Evolutionary conservation across 2,329 filamentous ascomycete species (phyloP).

Genomic region (Rasamsonia emersonii): DNA sequence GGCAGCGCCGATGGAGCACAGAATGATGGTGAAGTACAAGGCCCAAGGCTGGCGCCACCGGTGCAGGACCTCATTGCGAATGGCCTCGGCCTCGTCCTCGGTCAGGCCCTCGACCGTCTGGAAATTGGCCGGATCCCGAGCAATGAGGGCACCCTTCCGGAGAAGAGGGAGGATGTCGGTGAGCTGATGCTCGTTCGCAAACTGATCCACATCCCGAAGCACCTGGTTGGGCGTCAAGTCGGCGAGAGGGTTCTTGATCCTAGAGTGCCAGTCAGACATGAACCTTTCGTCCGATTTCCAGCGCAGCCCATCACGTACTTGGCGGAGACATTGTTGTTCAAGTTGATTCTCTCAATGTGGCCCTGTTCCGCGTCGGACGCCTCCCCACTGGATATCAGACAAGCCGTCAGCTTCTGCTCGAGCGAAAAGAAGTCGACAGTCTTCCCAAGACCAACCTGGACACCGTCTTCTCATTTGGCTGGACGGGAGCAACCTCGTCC

Average conservation of each 20-base stretch:
- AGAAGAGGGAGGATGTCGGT: constrained; percentile 33
- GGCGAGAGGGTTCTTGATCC: constrained; percentile 40
- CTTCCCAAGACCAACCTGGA: background rate
- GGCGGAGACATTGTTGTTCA: constrained; percentile 20
- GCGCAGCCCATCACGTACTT: constrained; percentile 11
- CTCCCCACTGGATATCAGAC: background rate
- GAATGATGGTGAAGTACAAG: constrained; percentile 44
- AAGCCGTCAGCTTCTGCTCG: background rate
- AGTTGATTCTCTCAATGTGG: constrained; percentile 14
- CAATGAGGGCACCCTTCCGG: constrained; percentile 42
- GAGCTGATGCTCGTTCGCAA: constrained; percentile 33
- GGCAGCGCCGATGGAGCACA: constrained; percentile 45
- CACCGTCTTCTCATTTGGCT: constrained; percentile 1
- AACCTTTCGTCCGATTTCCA: background rate
- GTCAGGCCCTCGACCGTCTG: constrained; percentile 36
- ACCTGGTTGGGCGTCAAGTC: constrained; percentile 30
- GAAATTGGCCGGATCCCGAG: constrained; percentile 40
- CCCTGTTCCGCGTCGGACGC: constrained; percentile 9
- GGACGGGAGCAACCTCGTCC: too few species aligned
- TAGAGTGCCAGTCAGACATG: constrained; percentile 13
- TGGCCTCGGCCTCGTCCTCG: constrained; percentile 32
- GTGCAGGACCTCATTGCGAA: constrained; percentile 39
- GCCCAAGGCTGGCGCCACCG: constrained; percentile 42
- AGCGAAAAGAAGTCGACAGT: background rate
- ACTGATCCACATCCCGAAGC: constrained; percentile 34